Percentiles rank a stretch among this genome's conserved stretches.
Evolutionary conservation across 768 basidiomycete genomes (phyloP).

Genomic region (Amylocystis lapponica): DNA sequence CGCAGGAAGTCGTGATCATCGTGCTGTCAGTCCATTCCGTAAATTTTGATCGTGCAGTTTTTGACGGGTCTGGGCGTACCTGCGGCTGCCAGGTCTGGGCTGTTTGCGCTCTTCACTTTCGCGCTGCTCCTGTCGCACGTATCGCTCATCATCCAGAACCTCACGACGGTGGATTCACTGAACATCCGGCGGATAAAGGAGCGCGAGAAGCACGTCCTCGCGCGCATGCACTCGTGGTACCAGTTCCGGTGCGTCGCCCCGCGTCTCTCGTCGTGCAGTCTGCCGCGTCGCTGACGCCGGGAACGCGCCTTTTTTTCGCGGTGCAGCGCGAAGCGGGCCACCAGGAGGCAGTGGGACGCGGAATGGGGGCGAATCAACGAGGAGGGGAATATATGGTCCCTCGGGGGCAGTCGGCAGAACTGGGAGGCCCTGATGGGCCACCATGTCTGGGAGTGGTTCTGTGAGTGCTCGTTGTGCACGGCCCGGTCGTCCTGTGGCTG

Average conservation of each 20-base stretch:
- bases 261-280: background rate
- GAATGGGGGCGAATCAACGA: slow-evolving; percentile 76
- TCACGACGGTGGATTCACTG: slow-evolving; percentile 81
- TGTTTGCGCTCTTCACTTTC: slow-evolving; percentile 69
- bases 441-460: slow-evolving; percentile 64
- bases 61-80: background rate
- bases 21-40: slow-evolving; percentile 49
- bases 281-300: background rate
- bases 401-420: slow-evolving; percentile 51
- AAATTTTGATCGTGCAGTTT: slow-evolving; percentile 1
- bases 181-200: slow-evolving; percentile 52
- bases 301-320: background rate
- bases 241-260: slow-evolving; percentile 37
- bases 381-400: slow-evolving; percentile 88
- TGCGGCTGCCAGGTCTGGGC: slow-evolving; percentile 45
- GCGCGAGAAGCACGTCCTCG: slow-evolving; percentile 49
- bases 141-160: slow-evolving; percentile 52
- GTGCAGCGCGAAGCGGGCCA: slow-evolving; percentile 44
- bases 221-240: slow-evolving; percentile 47
- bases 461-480: slow-evolving; percentile 43
- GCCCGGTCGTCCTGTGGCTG: background rate
- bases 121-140: slow-evolving; percentile 55
- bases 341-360: slow-evolving; percentile 52
- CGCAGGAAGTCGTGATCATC: slow-evolving; percentile 68
- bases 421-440: slow-evolving; percentile 86